Evolutionary conservation across 345 rosid genomes (phyloP), one percentile per base, ranked within the genome.

Genomic region (Salix viminalis): DNA sequence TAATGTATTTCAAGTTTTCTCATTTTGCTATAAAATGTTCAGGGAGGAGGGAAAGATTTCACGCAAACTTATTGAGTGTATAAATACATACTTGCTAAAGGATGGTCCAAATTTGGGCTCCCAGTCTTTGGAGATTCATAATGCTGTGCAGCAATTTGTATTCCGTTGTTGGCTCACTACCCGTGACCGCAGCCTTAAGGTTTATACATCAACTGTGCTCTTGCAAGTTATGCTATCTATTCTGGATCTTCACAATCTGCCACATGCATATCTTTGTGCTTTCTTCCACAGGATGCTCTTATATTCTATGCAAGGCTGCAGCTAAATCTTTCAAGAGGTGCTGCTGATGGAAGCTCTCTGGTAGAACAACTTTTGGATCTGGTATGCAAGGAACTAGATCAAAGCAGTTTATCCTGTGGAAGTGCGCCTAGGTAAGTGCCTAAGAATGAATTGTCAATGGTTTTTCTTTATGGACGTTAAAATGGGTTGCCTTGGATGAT

Each of bases 1-100:
- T 71, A 24, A 56, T 76, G 14, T 70, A 72, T 75, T 75, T 69
- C 73, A 77, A 70, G 62, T 28, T 67, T 46, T 28, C 16, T 73
- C 65, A 58, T 65, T 24, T 76, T 81, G 64, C 46, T 75, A 65
- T 72, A 76, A 64, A 66, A 30, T 85, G 71, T 85, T 81, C 81
- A 93, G 97, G 88, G 98, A 93, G 78, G 99, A 95, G 84, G 93
- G 94, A n/a, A 93, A 91, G 87, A 84, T 89, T 52, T 88, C 96
- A 76, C 93, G 96, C 77, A 95, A 93, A 85, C 94, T 95, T 82
- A 80, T 95, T 24, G 98, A 93, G 84, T 93, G 99, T 77, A 73
- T 91, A 50, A 95, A 93, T 76, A 83, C 84, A 4, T 89, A 83
- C 83, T 86, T 95, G 88, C 85, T 90, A 71, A 91, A 88, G 83